A percentile compares a stretch with the other conserved stretches of the same genome.
These are phyloP conservation scores for Coniochaeta pulveracea DNA, from an alignment of 2,329 filamentous ascomycete species.

Conservation along the genomic window DNA sequence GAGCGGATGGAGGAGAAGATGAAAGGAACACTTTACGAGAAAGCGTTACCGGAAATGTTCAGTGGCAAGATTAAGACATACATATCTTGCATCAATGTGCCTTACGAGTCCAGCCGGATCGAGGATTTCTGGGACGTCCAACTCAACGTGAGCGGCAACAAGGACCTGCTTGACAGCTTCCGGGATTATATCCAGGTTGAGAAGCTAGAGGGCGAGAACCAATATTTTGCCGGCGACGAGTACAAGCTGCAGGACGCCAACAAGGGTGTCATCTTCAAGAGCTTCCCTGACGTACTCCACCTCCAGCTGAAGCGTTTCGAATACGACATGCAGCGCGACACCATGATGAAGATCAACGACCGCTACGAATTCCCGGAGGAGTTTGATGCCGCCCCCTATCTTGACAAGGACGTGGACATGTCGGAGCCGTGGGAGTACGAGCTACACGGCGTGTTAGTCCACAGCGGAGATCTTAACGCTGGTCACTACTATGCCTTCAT, in stretches of 20 bases:
- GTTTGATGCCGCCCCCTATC: conserved; percentile 76
- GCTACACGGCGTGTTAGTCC: conserved; percentile 87
- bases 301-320: conserved; percentile 95
- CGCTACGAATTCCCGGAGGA: conserved; percentile 80
- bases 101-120: conserved; percentile 89
- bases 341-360: conserved; percentile 98
- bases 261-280: conserved; percentile 95
- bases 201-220: conserved; percentile 95
- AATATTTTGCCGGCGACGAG: conserved; percentile 86
- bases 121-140: conserved; percentile 99
- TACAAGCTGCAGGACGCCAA: conserved; percentile 91
- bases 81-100: conserved; percentile 95
- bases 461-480: conserved; percentile 92
- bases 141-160: conserved; percentile 90
- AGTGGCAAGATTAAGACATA: conserved; percentile 98
- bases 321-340: conserved; percentile 90
- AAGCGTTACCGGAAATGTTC: conserved; percentile 80
- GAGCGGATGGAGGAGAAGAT: conserved; percentile 94
- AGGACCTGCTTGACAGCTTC: conserved; percentile 87
- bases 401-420: conserved; percentile 74
- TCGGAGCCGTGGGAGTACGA: conserved; percentile 89
- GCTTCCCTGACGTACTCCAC: conserved; percentile 87
- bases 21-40: conserved; percentile 91
- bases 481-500: conserved; percentile 98
- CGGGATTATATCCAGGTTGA: conserved; percentile 94